These are phyloP conservation scores for Talaromyces stipitatus DNA, from an alignment of 495 filamentous ascomycete genomes.

Conservation along the genomic window DNA sequence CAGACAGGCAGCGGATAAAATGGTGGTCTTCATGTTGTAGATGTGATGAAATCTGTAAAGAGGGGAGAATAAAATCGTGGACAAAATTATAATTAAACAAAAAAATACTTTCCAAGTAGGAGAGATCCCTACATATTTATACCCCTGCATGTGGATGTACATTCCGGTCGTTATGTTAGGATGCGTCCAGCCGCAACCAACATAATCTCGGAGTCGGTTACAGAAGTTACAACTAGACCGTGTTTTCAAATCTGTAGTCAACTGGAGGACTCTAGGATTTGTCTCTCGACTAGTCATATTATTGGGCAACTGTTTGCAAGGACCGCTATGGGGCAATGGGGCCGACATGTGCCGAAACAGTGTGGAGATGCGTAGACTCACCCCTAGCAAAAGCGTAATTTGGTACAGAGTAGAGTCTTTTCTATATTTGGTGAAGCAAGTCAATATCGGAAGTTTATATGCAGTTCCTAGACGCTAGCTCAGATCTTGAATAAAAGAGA, in stretches of 20 bases:
- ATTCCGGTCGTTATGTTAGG: too few species aligned
- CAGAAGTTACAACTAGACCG: background rate
- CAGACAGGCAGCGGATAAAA: background rate
- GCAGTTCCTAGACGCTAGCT: background rate
- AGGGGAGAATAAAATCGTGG: too few species aligned
- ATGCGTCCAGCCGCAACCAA: background rate
- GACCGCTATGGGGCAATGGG: background rate
- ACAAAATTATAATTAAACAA: too few species aligned
- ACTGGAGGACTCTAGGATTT: background rate
- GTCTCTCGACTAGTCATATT: background rate
- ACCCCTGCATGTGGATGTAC: too few species aligned
- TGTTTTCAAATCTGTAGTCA: background rate
- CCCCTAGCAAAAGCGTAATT: background rate
- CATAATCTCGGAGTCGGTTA: background rate
- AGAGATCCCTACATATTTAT: too few species aligned
- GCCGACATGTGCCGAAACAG: background rate
- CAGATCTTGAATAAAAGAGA: too few species aligned
- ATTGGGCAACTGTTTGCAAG: background rate
- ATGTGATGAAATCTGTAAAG: background rate
- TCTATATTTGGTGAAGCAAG: too few species aligned
- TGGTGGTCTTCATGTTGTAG: constrained; percentile 1
- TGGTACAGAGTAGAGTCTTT: background rate
- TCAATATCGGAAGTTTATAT: too few species aligned
- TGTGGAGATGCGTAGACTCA: background rate
- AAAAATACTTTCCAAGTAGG: too few species aligned